A percentile compares a stretch with the other conserved stretches of the same genome.
phyloP scores from a whole-genome alignment of 108 stramenopile species.

The Chaetoceros tenuissimus region DNA sequence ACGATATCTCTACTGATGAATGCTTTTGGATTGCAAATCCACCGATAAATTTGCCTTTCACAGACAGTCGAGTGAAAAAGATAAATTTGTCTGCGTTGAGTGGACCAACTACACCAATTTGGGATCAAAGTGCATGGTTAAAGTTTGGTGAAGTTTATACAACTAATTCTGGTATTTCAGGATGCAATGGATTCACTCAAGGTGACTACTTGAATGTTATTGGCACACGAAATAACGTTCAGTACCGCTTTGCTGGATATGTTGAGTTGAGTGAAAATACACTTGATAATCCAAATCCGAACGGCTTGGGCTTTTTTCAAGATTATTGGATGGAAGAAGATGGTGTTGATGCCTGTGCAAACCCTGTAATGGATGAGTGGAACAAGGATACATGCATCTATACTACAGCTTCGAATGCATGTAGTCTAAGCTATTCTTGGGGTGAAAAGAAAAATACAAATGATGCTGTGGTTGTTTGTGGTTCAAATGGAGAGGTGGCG shows the following conservation, averaged over 20 bases:
- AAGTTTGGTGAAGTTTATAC: neutral
- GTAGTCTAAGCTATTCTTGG: neutral
- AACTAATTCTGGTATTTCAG: neutral
- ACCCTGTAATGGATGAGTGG: conserved; percentile 34
- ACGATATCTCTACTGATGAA: neutral
- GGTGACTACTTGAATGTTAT: neutral
- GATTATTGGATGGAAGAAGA: no score
- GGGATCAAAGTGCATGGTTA: neutral
- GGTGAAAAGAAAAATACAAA: neutral
- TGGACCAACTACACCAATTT: neutral
- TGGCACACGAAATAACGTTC: neutral
- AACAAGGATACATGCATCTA: conserved; percentile 24
- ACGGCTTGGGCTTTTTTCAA: conserved; percentile 16
- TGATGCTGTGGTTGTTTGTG: conserved; percentile 27
- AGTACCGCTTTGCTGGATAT: neutral
- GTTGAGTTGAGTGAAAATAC: conserved; percentile 14
- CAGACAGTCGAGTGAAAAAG: neutral
- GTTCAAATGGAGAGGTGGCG: conserved; percentile 34
- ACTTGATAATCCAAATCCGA: conserved; percentile 11
- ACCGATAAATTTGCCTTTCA: neutral
- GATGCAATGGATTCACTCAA: neutral
- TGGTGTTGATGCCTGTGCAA: conserved; percentile 21
- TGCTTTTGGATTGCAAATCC: neutral
- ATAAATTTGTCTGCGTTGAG: neutral
- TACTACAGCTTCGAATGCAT: neutral